Conservation (phyloP, 2,329 filamentous ascomycete genomes). For the Nemania sp. region DNA sequence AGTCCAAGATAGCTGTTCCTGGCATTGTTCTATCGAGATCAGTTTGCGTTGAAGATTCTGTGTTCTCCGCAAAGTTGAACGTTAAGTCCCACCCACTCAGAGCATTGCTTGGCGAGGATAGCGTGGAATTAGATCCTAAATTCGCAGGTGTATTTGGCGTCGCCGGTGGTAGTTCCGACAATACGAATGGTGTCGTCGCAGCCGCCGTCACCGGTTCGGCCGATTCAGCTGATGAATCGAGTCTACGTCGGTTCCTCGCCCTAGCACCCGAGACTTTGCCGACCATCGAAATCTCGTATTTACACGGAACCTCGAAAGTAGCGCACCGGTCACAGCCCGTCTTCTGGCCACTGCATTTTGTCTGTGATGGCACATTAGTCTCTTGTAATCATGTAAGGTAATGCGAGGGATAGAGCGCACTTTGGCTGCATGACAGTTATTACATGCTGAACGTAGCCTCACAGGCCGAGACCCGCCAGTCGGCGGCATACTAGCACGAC, state of each 20-base stretch:
- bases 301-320: background rate
- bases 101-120: background rate
- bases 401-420: background rate
- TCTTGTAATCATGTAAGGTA: background rate
- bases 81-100: background rate
- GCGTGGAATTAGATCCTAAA: background rate
- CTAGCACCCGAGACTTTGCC: background rate
- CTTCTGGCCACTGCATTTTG: background rate
- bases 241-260: background rate
- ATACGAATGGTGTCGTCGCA: background rate
- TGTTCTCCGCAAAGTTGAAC: background rate
- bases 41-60: background rate
- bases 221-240: background rate
- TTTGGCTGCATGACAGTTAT: background rate
- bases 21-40: background rate
- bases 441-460: background rate
- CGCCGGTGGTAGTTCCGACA: background rate
- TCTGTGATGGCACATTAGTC: background rate
- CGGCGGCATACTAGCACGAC: background rate
- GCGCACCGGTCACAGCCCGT: background rate
- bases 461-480: background rate
- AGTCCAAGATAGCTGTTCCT: background rate
- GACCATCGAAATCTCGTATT: background rate
- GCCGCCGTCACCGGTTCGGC: background rate
- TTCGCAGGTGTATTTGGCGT: background rate